phyloP scores from a whole-genome alignment of 257 asterid genomes.

The Cordia subcordata region DNA sequence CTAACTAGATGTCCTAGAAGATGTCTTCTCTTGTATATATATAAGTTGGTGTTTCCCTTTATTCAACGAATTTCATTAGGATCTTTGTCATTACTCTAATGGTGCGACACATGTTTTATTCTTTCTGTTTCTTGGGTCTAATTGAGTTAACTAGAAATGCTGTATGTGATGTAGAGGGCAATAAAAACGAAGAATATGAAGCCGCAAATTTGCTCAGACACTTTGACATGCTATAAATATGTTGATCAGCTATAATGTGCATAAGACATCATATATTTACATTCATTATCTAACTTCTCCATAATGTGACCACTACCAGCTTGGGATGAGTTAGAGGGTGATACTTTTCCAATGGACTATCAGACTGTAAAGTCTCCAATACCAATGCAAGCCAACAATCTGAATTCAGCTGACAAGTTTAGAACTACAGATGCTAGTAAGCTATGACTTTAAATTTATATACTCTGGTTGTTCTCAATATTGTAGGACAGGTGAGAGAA shows the following conservation, averaged over 20 bases:
- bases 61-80: too few species aligned
- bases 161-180: too few species aligned
- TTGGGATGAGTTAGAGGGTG: conserved; percentile 29
- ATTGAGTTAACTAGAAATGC: background rate
- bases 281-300: conserved; percentile 7
- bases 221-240: too few species aligned
- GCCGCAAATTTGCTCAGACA: too few species aligned
- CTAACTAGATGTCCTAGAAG: too few species aligned
- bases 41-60: too few species aligned
- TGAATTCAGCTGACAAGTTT: conserved; percentile 23
- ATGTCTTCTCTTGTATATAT: too few species aligned
- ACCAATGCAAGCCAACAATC: conserved; percentile 25
- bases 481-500: conserved; percentile 10
- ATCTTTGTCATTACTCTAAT: background rate
- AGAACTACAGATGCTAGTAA: conserved; percentile 43
- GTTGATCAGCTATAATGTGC: background rate
- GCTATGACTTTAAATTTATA: conserved; percentile 23
- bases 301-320: conserved; percentile 6
- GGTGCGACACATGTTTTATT: background rate
- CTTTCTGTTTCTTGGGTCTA: background rate
- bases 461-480: conserved; percentile 15
- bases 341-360: conserved; percentile 25
- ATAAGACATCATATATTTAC: background rate
- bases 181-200: too few species aligned
- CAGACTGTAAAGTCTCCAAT: conserved; percentile 31